Evolutionary conservation across 2,329 filamentous ascomycete species (phyloP).

Genomic region (Acrocalymma vagum): DNA sequence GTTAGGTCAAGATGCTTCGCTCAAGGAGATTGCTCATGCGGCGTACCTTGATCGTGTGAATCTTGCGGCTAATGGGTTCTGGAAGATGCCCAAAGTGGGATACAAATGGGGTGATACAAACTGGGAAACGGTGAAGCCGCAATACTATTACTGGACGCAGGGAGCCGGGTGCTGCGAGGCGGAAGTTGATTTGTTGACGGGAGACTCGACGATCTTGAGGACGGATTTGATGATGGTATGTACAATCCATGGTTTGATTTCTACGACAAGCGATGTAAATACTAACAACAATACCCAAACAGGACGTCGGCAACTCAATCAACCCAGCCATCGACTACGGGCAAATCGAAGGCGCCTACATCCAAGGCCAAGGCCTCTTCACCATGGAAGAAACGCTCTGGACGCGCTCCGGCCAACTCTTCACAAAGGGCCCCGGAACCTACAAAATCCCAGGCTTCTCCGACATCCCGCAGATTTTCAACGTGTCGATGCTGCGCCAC

Average conservation of each 20-base stretch:
- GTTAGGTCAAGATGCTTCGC: conserved; percentile 75
- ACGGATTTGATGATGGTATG: conserved; percentile 87
- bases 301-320: conserved; percentile 81
- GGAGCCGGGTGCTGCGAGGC: conserved; percentile 89
- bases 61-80: conserved; percentile 92
- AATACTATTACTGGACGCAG: conserved; percentile 97
- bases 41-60: conserved; percentile 97
- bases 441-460: conserved; percentile 92
- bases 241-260: neutral
- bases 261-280: neutral
- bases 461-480: conserved; percentile 86
- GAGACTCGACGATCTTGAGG: conserved; percentile 86
- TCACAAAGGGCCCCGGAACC: conserved; percentile 69
- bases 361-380: conserved; percentile 82
- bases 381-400: conserved; percentile 78
- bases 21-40: conserved; percentile 86
- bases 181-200: conserved; percentile 89
- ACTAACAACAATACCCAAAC: conserved; percentile 7
- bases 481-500: conserved; percentile 80
- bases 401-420: conserved; percentile 71
- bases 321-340: conserved; percentile 83
- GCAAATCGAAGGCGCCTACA: conserved; percentile 82
- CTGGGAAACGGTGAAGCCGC: conserved; percentile 56
- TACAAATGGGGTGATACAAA: conserved; percentile 77
- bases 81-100: conserved; percentile 95